Base-by-base conservation (phyloP, 192 early-diverging fungal genomes). In the Paraglomus occultum region DNA sequence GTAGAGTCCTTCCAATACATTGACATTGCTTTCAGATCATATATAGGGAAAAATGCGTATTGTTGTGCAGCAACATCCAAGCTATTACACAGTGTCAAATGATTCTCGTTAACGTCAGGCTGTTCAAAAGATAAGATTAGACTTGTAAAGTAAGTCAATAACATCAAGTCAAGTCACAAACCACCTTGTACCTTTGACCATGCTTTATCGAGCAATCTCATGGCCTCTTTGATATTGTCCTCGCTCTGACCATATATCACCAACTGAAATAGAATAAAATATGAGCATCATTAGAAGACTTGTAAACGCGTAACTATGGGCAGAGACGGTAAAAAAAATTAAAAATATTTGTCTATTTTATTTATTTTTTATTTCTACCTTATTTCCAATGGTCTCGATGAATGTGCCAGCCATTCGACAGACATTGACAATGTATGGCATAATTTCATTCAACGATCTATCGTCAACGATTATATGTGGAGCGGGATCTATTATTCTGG, bases 371-470 rank as follows among this genome's bases (percentile, higher is more conserved):
- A 1, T 31, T 31, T 31, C 31, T 31, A 31, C 31, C 31, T 31
- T 31, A 31, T 31, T 64, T 22, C 22, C 8, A 64, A 20, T 22
- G 39, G 47, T 0, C 20, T 64, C 62, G 38, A 64, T 64, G 47
- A 64, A 64, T 38, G 18, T 42, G 46, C 46, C n/a, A 5, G 42
- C 46, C 49, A 31, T 9, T 9, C 10, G 23, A 11, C 62, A 64
- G 38, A 64, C 49, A 64, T 64, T 47, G 22, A 49, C 45, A 12
- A 64, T 23, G 38, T 47, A 64, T 0, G 62, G 62, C 46, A 49
- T 61, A n/a, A 61, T 64, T 44, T 64, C 62, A 31, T 64, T 44
- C 40, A 64, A 48, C 15, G 11, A 49, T 46, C 49, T 64, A 15
- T 48, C n/a, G 31, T 64, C 45, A 23, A 49, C n/a, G 20, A 38